Evolutionary conservation across 2,329 filamentous ascomycete genomes (phyloP).

Genomic region (Bipolaris cookei): DNA sequence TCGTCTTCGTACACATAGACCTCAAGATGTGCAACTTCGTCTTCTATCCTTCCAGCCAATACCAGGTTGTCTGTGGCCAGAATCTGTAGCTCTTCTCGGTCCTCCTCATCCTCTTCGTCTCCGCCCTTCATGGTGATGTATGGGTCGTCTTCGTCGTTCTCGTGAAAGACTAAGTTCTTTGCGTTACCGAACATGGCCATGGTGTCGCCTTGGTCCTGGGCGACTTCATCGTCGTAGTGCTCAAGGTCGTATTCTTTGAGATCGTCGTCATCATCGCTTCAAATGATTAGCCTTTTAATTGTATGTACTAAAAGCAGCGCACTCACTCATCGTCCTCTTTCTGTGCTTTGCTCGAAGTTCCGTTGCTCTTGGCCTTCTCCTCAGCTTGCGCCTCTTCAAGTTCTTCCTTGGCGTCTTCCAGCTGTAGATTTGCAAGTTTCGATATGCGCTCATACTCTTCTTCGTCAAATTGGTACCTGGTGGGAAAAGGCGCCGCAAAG

Average conservation of each 20-base stretch:
- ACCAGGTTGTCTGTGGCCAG: conserved; percentile 91
- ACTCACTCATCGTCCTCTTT: conserved; percentile 37
- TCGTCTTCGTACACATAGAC: conserved; percentile 97
- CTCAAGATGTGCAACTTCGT: conserved; percentile 94
- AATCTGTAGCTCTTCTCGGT: conserved; percentile 92
- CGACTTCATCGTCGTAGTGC: conserved; percentile 87
- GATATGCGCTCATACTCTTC: conserved; percentile 60
- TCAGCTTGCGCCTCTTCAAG: conserved; percentile 63
- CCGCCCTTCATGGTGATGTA: conserved; percentile 86
- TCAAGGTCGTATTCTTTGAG: conserved; percentile 96
- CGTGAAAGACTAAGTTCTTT: conserved; percentile 91
- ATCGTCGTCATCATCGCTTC: conserved; percentile 71
- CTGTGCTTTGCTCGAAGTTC: conserved; percentile 19
- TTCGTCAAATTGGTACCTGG: conserved; percentile 59
- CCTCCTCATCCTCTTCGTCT: conserved; percentile 77
- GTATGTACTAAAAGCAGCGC: background rate
- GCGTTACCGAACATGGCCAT: conserved; percentile 96
- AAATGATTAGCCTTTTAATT: conserved; percentile 17
- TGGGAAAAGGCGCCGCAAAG: conserved; percentile 57
- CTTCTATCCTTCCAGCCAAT: conserved; percentile 90
- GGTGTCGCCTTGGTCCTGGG: conserved; percentile 72
- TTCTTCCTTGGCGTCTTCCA: conserved; percentile 91
- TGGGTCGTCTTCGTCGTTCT: conserved; percentile 91
- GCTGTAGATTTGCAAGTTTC: conserved; percentile 65
- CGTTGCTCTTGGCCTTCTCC: conserved; percentile 47